Conservation (phyloP, 257 asterid genomes). For the Solanum medicagineum region DNA sequence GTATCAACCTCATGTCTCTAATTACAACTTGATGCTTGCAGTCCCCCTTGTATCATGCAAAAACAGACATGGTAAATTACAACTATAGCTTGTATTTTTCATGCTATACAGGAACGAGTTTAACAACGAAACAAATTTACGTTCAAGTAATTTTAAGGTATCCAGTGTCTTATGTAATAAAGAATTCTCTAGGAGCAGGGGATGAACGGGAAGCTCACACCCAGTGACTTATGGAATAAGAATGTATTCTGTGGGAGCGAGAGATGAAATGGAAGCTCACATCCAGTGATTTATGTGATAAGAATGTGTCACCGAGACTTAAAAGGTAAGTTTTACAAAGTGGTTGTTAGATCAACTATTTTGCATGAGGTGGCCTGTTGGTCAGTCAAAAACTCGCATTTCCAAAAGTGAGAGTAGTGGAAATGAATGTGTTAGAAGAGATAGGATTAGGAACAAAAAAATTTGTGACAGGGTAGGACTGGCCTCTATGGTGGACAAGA, state of each 20-base stretch:
- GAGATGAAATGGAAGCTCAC: neutral
- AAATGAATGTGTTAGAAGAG: neutral
- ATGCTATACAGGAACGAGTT: neutral
- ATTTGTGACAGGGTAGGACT: neutral
- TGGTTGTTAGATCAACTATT: neutral
- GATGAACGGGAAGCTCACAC: neutral
- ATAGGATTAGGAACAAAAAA: neutral
- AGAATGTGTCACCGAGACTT: neutral
- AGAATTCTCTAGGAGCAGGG: neutral
- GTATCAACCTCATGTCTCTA: conserved; percentile 60
- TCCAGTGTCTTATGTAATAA: too few relatives aligned
- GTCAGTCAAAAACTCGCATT: neutral
- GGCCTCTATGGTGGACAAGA: neutral
- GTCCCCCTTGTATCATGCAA: conserved; percentile 38
- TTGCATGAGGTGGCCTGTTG: neutral
- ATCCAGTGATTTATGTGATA: neutral
- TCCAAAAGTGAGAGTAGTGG: neutral
- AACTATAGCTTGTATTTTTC: neutral
- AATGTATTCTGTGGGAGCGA: neutral
- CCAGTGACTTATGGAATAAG: neutral
- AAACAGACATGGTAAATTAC: neutral
- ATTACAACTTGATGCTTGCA: conserved; percentile 71
- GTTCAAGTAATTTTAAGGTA: neutral
- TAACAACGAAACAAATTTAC: neutral
- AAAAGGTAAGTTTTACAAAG: neutral